A percentile compares a stretch with the other conserved stretches of the same genome.
These are phyloP conservation scores for Venturia pyrina DNA, from an alignment of 2,329 filamentous ascomycete genomes.

Conservation along the genomic window DNA sequence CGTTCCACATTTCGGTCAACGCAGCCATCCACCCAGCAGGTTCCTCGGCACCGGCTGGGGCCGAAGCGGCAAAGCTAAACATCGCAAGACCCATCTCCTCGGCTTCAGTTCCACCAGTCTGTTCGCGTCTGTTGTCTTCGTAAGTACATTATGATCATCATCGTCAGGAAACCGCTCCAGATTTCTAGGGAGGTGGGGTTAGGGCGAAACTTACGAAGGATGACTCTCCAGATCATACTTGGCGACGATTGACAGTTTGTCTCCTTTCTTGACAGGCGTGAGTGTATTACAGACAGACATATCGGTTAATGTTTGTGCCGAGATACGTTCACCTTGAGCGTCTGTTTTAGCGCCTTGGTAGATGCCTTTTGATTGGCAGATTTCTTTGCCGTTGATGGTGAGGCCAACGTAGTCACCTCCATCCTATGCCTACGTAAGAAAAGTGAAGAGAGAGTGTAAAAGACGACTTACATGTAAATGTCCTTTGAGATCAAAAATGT, in stretches of 20 bases:
- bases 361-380: neutral
- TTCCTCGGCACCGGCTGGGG: too few relatives aligned
- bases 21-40: too few relatives aligned
- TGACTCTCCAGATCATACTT: conserved; percentile 11
- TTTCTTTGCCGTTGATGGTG: neutral
- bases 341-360: neutral
- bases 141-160: neutral
- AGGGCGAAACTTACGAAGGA: conserved; percentile 2
- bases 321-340: neutral
- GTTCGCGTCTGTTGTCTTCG: neutral
- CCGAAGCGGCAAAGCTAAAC: neutral
- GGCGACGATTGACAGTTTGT: neutral
- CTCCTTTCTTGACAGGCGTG: conserved; percentile 11
- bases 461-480: neutral
- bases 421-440: neutral
- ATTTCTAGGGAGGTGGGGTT: too few relatives aligned
- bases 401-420: conserved; percentile 3
- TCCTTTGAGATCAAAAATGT: neutral
- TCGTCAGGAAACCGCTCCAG: neutral
- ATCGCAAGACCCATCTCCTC: neutral
- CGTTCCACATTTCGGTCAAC: too few relatives aligned
- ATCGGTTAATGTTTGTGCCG: neutral
- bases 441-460: neutral
- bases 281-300: conserved; percentile 5
- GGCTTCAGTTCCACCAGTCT: neutral